phyloP scores from a whole-genome alignment of 371 early-diverging fungal genomes.

The Rhizopus arrhizus region DNA sequence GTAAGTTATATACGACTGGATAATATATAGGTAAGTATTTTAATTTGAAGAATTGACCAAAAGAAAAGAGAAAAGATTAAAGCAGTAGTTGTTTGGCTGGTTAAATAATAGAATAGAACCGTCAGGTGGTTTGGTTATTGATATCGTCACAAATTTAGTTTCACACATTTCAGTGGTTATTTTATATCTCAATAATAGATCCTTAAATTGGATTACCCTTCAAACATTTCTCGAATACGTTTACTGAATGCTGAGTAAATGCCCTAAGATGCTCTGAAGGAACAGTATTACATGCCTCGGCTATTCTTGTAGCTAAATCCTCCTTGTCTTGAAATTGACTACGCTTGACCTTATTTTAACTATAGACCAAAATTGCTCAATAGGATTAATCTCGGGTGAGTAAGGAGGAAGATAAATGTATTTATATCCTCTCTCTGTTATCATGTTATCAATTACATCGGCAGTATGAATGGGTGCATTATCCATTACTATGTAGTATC shows the following conservation, averaged over 20 bases:
- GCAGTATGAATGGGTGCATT: conserved; percentile 23
- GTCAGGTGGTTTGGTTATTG: conserved; percentile 11
- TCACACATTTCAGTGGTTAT: conserved; percentile 7
- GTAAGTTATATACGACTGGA: conserved; percentile 7
- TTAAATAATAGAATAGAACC: conserved; percentile 13
- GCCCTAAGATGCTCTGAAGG: conserved; percentile 12
- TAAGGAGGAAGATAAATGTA: too few relatives aligned
- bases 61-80: conserved; percentile 10
- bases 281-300: conserved; percentile 5
- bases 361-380: too few relatives aligned
- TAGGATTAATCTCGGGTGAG: too few relatives aligned
- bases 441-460: conserved; percentile 12
- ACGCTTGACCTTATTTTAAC: too few relatives aligned
- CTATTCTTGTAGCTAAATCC: neutral
- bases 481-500: conserved; percentile 28
- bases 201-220: conserved; percentile 17
- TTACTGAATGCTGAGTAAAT: conserved; percentile 20
- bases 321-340: too few relatives aligned
- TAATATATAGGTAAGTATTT: conserved; percentile 13
- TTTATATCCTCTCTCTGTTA: conserved; percentile 12
- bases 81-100: conserved; percentile 10
- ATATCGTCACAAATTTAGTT: conserved; percentile 10
- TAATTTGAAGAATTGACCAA: conserved; percentile 12
- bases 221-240: conserved; percentile 15
- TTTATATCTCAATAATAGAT: conserved; percentile 7